Base-by-base conservation (phyloP, 1,284 basidiomycete genomes). In the Leccinum fuscescens region DNA sequence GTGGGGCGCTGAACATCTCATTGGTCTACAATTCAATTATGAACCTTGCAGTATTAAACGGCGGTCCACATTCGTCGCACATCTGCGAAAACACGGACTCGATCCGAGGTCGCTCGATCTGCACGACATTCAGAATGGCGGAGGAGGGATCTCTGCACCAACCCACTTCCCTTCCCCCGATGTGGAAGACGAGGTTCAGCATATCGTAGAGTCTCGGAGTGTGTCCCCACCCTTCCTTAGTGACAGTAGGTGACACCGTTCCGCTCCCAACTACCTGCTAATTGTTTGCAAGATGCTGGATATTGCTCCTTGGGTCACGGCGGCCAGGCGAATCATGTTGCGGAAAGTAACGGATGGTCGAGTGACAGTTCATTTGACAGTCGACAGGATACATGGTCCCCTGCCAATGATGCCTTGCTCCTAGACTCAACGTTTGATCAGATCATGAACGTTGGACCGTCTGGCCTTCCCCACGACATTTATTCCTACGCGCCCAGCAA, bases 31-130 rank as follows among this genome's bases (percentile, higher is more conserved):
- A 49, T 54, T n/a, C 61, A 24, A 51, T 54, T 17, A 59, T 61
- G 35, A 58, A 58, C 17, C 12, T 51, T 50, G 57, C 35, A 88
- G 86, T 35, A 88, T 88, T 66, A 86, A 86, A 69, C 83, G 87
- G 59, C 78, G 79, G 35, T 81, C 83, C 20, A 77, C 82, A n/a
- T 88, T 86, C 64, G 71, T 73, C 15, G 66, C 68, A 4, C 86
- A 88, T 69, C 68, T 88, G 54, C 78, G 74, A 65, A 80, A 80
- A 65, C 84, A 86, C 62, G 73, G 72, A 29, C 67, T 79, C 56
- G 73, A 77, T 63, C 67, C 72, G 6, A 35, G 20, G 6, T 60
- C 55, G 12, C 20, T 72, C 29, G 64, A 74, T 55, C 27, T 74
- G 46, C 48, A 56, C 15, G 56, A 60, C 27, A 54, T 64, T 39